Conservation (phyloP, 441 rosid species). For the Capsella rubella region DNA sequence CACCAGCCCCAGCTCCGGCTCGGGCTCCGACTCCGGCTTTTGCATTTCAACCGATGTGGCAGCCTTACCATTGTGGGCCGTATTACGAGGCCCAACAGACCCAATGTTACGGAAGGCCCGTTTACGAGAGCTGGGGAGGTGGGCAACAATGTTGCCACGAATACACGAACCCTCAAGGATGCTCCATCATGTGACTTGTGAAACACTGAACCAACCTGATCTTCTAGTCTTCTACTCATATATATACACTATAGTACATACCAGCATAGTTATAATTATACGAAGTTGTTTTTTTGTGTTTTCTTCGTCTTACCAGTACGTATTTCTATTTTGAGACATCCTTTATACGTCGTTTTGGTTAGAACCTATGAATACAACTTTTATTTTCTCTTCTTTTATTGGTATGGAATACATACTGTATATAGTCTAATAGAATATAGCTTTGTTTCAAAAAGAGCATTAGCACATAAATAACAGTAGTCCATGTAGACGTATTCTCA, state of each 20-base stretch:
- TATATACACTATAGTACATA: neutral
- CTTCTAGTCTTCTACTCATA: neutral
- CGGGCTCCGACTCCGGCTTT: neutral
- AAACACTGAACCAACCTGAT: neutral
- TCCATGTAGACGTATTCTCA: neutral
- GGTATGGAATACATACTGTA: neutral
- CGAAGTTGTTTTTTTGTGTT: neutral
- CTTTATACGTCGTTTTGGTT: neutral
- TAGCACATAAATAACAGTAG: neutral
- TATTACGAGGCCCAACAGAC: conserved; percentile 41
- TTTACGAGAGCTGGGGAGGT: conserved; percentile 62
- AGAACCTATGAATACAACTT: neutral
- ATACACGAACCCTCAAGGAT: conserved; percentile 47
- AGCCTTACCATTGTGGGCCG: conserved; percentile 38
- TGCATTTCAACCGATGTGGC: conserved; percentile 8
- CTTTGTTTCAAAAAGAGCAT: neutral
- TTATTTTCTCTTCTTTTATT: neutral
- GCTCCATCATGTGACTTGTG: conserved; percentile 65
- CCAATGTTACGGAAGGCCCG: conserved; percentile 52
- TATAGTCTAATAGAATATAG: neutral
- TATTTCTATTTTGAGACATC: neutral
- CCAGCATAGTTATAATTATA: neutral
- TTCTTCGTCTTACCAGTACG: neutral
- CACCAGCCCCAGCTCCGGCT: neutral
- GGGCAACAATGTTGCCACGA: conserved; percentile 39